Conservation (phyloP, 306 rosid species). For the Prunus mira region DNA sequence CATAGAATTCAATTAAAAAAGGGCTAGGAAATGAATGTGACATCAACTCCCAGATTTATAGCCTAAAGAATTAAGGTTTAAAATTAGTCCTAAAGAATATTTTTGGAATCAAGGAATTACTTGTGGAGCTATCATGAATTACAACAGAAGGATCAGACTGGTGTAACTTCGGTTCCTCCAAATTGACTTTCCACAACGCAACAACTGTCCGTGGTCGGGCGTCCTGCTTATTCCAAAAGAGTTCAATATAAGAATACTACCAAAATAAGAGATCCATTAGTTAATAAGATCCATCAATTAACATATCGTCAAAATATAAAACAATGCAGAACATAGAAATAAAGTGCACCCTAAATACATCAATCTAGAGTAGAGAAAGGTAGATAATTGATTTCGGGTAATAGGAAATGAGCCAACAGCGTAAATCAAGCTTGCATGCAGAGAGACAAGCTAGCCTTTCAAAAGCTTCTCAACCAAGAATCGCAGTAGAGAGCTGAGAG, state of each 20-base stretch:
- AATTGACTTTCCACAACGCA: constrained; percentile 78
- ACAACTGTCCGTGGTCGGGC: constrained; percentile 67
- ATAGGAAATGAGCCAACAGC: not conserved
- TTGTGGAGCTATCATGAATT: constrained; percentile 45
- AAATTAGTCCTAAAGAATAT: not conserved
- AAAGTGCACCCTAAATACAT: not conserved
- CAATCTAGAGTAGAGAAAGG: not conserved
- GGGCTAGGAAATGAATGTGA: constrained; percentile 18
- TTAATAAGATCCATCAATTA: not conserved
- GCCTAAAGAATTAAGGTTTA: not conserved
- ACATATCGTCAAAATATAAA: not conserved
- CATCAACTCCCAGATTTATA: constrained; percentile 19
- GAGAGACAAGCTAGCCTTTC: not conserved
- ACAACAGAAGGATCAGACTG: constrained; percentile 81
- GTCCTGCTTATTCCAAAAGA: constrained; percentile 57
- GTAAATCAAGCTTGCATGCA: not conserved
- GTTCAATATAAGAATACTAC: not conserved
- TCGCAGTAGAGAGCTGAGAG: not conserved
- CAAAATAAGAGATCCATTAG: constrained; percentile 14
- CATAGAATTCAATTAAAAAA: constrained; percentile 28
- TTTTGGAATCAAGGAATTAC: constrained; percentile 45
- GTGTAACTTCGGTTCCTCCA: constrained; percentile 72
- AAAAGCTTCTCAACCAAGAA: not conserved
- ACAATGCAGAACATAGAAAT: not conserved
- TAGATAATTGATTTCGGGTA: not conserved